Conservation (phyloP, 441 rosid genomes). For the Eutrema salsugineum region DNA sequence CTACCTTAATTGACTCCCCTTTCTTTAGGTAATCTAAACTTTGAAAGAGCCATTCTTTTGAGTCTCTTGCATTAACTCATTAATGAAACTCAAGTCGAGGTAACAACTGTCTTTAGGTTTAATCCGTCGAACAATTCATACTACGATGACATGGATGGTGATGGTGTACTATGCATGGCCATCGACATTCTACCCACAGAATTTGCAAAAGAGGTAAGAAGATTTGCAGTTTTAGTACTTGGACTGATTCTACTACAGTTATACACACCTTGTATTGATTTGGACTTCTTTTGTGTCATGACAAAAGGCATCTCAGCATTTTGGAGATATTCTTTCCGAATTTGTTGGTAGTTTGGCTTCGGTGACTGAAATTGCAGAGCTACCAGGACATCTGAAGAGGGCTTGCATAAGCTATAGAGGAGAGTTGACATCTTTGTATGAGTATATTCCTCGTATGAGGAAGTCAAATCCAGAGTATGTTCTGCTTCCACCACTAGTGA, state of each 20-base stretch:
- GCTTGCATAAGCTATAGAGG: conserved; percentile 91
- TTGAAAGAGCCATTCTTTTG: not conserved
- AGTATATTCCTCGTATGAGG: conserved; percentile 88
- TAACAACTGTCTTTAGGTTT: conserved; percentile 43
- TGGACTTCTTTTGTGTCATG: conserved; percentile 22
- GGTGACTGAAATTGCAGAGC: conserved; percentile 39
- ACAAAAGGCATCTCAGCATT: conserved; percentile 85
- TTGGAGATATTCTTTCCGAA: conserved; percentile 81
- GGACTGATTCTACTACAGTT: conserved; percentile 8
- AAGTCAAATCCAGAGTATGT: conserved; percentile 80
- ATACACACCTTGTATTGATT: conserved; percentile 4
- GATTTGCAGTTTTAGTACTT: conserved; percentile 5
- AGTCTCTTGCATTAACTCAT: not conserved
- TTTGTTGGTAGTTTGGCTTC: conserved; percentile 78
- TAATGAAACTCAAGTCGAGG: not conserved
- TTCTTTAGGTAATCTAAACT: conserved; percentile 61
- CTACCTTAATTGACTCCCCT: conserved; percentile 75
- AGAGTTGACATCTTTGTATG: conserved; percentile 61
- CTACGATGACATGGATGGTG: conserved; percentile 78
- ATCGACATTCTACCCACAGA: conserved; percentile 94
- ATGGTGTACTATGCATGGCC: conserved; percentile 75
- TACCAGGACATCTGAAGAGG: conserved; percentile 74
- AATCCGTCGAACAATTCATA: conserved; percentile 57
- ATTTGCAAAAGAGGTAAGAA: conserved; percentile 92
- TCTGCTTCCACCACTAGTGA: conserved; percentile 5